Conservation (phyloP, 2,329 filamentous ascomycete genomes). For the Fusarium sp. region DNA sequence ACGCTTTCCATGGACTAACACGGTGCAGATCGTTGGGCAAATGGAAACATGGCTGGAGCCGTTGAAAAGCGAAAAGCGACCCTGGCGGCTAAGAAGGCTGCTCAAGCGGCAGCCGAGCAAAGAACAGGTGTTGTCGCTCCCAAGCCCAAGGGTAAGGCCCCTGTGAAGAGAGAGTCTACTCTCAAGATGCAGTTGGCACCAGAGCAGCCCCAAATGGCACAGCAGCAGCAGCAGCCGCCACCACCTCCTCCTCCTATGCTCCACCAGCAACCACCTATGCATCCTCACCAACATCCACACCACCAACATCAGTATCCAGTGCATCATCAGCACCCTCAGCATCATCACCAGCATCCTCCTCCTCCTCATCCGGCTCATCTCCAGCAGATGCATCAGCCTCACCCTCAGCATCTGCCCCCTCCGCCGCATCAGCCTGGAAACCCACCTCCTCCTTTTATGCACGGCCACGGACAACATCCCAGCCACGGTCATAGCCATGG, state of each 20-base stretch:
- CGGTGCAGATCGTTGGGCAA: conserved; percentile 67
- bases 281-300: conserved; percentile 31
- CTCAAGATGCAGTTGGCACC: conserved; percentile 44
- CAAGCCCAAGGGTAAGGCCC: conserved; percentile 54
- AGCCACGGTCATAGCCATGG: conserved; percentile 28
- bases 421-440: conserved; percentile 42
- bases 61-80: conserved; percentile 71
- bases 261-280: conserved; percentile 35
- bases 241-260: conserved; percentile 25
- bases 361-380: conserved; percentile 34
- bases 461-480: conserved; percentile 36
- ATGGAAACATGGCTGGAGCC: conserved; percentile 70
- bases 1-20: conserved; percentile 45
- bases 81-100: conserved; percentile 68
- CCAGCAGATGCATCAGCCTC: conserved; percentile 37
- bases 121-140: conserved; percentile 53
- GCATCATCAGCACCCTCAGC: conserved; percentile 27
- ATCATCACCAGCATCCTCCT: conserved; percentile 34
- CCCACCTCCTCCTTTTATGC: conserved; percentile 38
- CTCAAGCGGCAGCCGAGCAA: conserved; percentile 57
- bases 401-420: conserved; percentile 38
- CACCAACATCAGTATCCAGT: conserved; percentile 36
- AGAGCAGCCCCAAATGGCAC: conserved; percentile 33
- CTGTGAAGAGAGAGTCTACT: conserved; percentile 51
- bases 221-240: conserved; percentile 21